Conservation (phyloP, 306 rosid genomes). For the Pyrus pyrifolia region DNA sequence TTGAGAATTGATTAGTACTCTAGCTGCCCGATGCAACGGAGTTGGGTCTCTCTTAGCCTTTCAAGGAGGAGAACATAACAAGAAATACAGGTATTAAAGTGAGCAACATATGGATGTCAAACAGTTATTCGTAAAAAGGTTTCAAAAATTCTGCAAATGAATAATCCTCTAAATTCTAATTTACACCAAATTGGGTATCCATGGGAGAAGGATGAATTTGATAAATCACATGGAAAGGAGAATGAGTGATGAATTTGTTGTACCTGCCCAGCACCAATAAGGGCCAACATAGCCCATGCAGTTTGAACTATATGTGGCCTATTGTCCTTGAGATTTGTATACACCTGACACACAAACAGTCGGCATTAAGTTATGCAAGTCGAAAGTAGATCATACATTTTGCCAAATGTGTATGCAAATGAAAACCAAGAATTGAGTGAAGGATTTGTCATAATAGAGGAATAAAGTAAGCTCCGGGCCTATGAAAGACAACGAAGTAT, state of each 20-base stretch:
- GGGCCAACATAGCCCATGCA: constrained; percentile 34
- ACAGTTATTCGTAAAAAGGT: neutral
- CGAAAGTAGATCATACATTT: neutral
- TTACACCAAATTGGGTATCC: too few relatives aligned
- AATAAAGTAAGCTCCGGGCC: neutral
- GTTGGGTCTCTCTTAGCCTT: constrained; percentile 28
- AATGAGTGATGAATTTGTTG: neutral
- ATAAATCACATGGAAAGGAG: too few relatives aligned
- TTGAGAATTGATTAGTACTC: constrained; percentile 23
- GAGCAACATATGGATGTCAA: neutral
- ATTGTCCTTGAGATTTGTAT: constrained; percentile 22
- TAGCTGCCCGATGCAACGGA: constrained; percentile 27
- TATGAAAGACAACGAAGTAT: neutral
- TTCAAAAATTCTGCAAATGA: neutral
- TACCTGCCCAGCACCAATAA: constrained; percentile 36
- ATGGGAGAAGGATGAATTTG: too few relatives aligned
- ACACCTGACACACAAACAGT: constrained; percentile 12
- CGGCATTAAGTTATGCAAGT: neutral
- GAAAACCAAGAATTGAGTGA: too few relatives aligned
- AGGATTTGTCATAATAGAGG: neutral
- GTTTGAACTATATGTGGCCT: constrained; percentile 33
- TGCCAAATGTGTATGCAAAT: neutral
- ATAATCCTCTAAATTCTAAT: too few relatives aligned
- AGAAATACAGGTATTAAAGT: neutral
- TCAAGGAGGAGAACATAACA: neutral